Evolutionary conservation across 106 monocot species (phyloP), one percentile per base, ranked within the genome.

Genomic region (Apostasia shenzhenica): DNA sequence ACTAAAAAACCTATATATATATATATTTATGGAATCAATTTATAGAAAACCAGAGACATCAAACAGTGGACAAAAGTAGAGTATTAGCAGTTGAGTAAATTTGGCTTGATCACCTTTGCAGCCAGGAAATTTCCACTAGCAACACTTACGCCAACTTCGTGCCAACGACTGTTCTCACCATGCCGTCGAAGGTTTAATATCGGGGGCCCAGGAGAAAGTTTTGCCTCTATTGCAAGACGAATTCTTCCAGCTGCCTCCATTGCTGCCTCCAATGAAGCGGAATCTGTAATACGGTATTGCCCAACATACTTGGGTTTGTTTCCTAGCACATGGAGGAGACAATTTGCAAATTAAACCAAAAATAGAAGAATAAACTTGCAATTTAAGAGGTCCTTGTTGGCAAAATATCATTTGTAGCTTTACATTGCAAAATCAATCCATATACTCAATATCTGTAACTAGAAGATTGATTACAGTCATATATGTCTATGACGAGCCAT

Each of bases 151-250:
- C 91, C 92, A 70, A 95, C 89, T 58, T 86, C 86, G 77, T 92
- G 95, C 91, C 91, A 97, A 53, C 89, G 81, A n/a, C 89, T 86
- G 65, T 81, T 86, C 62, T 87, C 89, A 77, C 95, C 92, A 79
- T 97, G 92, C 44, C 89, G 77, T 10, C 92, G 86, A 54, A 92
- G 82, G 71, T 85, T 92, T 57, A 88, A 74, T 63, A 86, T 86
- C 38, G 95, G 95, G 10, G 95, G 95, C 1, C 89, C 92, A 40
- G 95, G 88, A 72, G 95, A 95, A 75, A 95, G 91, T 53, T 95
- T 95, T 55, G 95, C 92, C 67, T 97, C 86, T 55, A 97, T 89
- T n/a, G 45, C 70, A 57, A 89, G 75, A 26, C 83, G 86, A 77
- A 84, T 79, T 40, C 78, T 82, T 53, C 95, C 95, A 72, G 95